Conservation (phyloP, 768 basidiomycete genomes). For the Termitomyces heimii region DNA sequence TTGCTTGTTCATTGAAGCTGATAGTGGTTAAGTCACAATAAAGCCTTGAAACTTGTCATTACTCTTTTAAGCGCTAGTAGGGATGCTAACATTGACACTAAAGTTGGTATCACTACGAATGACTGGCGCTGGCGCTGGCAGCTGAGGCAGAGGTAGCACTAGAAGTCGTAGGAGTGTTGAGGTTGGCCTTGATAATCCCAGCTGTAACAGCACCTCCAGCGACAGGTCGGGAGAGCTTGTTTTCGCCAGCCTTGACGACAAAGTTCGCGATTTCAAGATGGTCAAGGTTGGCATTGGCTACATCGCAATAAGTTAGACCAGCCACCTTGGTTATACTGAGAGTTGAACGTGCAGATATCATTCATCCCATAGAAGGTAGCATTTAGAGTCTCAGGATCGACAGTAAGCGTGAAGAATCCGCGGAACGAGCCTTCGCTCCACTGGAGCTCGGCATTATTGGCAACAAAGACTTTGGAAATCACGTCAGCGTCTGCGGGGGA, state of each 20-base stretch:
- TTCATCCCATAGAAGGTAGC: not conserved
- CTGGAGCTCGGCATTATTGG: not conserved
- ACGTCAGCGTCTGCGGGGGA: not conserved
- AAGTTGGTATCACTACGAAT: not conserved
- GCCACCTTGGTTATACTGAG: no score
- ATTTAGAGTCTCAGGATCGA: not conserved
- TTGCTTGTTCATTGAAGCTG: not conserved
- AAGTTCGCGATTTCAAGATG: conserved; percentile 6
- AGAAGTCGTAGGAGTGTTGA: not conserved
- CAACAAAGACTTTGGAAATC: not conserved
- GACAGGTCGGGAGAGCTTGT: conserved; percentile 8
- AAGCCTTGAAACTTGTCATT: not conserved
- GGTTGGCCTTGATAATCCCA: conserved; percentile 3
- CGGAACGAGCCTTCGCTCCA: not conserved
- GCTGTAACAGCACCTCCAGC: conserved; percentile 9
- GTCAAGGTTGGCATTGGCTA: not conserved
- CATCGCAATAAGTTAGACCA: not conserved
- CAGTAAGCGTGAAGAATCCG: not conserved
- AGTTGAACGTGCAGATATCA: not conserved
- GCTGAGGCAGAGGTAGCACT: not conserved
- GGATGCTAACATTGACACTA: not conserved
- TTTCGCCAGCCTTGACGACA: conserved; percentile 7
- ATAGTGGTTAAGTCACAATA: not conserved
- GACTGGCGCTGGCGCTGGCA: not conserved
- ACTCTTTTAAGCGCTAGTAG: not conserved